These are phyloP conservation scores for Dictyostelium capitatum DNA, from an alignment of 78 protist species.

Conservation along the genomic window DNA sequence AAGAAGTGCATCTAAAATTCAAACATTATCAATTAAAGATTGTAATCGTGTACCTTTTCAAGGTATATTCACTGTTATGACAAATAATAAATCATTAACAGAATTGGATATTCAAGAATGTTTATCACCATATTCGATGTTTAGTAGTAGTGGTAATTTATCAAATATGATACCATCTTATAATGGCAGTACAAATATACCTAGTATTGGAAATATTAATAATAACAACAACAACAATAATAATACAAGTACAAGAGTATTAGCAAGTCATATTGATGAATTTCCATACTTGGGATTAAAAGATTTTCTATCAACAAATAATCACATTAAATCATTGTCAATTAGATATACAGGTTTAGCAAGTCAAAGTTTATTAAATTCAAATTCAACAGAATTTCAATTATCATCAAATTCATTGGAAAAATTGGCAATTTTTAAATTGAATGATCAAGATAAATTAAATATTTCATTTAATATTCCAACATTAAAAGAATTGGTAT, in stretches of 20 bases:
- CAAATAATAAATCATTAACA: not conserved
- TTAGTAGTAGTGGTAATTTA: not conserved
- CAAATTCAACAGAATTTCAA: not conserved
- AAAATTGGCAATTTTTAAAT: not conserved
- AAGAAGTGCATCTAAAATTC: not conserved
- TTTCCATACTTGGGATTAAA: conserved; percentile 8
- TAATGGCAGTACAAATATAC: not conserved
- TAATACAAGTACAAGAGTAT: not conserved
- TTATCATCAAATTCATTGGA: conserved; percentile 8
- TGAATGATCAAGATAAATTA: conserved; percentile 16
- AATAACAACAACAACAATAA: not conserved
- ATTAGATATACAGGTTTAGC: conserved; percentile 5
- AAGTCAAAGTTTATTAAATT: not conserved
- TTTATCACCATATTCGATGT: not conserved
- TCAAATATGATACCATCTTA: not conserved
- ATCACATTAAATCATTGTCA: conserved; percentile 5
- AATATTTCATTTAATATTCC: conserved; percentile 23
- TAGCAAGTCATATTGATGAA: conserved; percentile 17
- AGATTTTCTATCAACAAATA: not conserved
- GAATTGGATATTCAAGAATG: conserved; percentile 8
- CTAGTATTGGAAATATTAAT: not conserved
- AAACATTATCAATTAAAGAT: conserved; percentile 4
- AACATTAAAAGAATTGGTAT: not conserved
- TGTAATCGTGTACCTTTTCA: not conserved
- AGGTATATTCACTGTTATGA: not conserved